phyloP scores from a whole-genome alignment of 2,329 filamentous ascomycete genomes.

The Aspergillus brasiliensis region DNA sequence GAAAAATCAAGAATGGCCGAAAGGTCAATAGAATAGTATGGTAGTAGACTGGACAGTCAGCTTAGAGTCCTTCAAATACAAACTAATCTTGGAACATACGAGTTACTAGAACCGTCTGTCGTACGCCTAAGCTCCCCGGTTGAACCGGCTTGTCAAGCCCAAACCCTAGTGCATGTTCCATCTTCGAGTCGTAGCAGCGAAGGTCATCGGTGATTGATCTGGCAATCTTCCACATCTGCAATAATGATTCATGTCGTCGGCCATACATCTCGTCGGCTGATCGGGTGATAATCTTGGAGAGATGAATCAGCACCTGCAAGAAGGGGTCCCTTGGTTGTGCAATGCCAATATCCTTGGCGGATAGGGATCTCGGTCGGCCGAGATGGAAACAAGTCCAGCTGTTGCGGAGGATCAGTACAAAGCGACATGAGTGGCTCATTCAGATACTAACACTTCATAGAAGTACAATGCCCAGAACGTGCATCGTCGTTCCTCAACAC shows the following conservation, averaged over 20 bases:
- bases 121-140: slow-evolving; percentile 43
- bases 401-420: background rate
- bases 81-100: slow-evolving; percentile 29
- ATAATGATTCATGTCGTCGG: slow-evolving; percentile 42
- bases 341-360: slow-evolving; percentile 40
- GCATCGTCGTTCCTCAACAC: slow-evolving; percentile 40
- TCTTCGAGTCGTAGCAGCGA: slow-evolving; percentile 28
- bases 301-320: slow-evolving; percentile 36
- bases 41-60: slow-evolving; percentile 43
- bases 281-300: slow-evolving; percentile 45
- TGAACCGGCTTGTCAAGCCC: slow-evolving; percentile 40
- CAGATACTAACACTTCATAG: slow-evolving; percentile 45
- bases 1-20: slow-evolving; percentile 49
- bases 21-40: slow-evolving; percentile 48
- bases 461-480: slow-evolving; percentile 47
- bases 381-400: slow-evolving; percentile 50
- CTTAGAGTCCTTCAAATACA: background rate
- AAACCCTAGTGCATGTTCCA: slow-evolving; percentile 34
- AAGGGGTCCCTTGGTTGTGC: slow-evolving; percentile 45
- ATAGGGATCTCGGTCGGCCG: slow-evolving; percentile 46
- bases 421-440: too few species aligned
- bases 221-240: slow-evolving; percentile 42
- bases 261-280: slow-evolving; percentile 47
- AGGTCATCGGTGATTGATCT: slow-evolving; percentile 36
- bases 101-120: slow-evolving; percentile 44